Conservation (phyloP, 352 stramenopile species). For the Globisporangium abappressorium region DNA sequence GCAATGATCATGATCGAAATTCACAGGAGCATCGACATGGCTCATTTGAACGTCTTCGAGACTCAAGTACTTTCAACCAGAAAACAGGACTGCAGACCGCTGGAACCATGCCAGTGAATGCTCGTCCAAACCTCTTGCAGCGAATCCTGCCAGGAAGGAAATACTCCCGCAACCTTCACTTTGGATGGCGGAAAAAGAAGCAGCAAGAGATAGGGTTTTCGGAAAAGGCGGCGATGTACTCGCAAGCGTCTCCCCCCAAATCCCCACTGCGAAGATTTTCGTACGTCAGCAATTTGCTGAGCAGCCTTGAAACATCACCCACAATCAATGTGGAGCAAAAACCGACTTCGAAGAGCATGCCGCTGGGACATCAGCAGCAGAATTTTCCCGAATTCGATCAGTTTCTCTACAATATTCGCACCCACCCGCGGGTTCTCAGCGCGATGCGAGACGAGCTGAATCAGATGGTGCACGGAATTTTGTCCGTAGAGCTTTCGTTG, state of each 20-base stretch:
- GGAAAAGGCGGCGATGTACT: slow-evolving; percentile 10
- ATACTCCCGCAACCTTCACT: not conserved
- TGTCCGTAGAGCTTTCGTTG: slow-evolving; percentile 46
- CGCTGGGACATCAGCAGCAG: slow-evolving; percentile 21
- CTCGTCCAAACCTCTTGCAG: not conserved
- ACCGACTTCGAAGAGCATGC: not conserved
- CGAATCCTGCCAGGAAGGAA: slow-evolving; percentile 1
- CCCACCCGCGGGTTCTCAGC: slow-evolving; percentile 34
- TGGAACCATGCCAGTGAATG: not conserved
- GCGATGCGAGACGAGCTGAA: slow-evolving; percentile 70
- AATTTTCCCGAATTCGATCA: slow-evolving; percentile 43
- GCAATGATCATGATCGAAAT: not conserved
- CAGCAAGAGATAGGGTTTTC: not conserved
- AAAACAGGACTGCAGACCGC: not conserved
- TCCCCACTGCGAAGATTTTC: slow-evolving; percentile 13
- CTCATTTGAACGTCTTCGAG: not conserved
- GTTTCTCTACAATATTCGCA: slow-evolving; percentile 41
- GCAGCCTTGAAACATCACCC: not conserved
- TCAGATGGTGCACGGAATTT: slow-evolving; percentile 65
- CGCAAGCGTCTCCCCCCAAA: slow-evolving; percentile 14
- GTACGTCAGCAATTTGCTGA: slow-evolving; percentile 9
- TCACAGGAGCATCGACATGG: not conserved
- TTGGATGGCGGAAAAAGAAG: slow-evolving; percentile 3
- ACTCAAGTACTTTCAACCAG: not conserved
- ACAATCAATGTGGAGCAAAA: not conserved